Evolutionary conservation across 2,329 filamentous ascomycete genomes (phyloP), one percentile per base, ranked within the genome.

Genomic region (Monosporascus sp.): DNA sequence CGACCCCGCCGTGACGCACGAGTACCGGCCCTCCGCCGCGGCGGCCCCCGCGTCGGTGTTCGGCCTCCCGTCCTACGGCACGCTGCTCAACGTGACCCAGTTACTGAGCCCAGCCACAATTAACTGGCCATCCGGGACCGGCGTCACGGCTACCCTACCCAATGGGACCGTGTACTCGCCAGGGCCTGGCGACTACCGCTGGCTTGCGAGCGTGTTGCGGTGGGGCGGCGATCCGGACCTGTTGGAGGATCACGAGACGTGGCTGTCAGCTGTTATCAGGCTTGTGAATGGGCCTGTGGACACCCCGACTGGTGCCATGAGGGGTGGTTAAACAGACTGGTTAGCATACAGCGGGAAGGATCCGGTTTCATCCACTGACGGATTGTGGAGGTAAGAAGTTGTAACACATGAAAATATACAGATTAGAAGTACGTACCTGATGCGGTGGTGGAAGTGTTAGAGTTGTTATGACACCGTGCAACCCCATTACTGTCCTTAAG

Each of bases 111-210:
- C 56, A 7, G 48, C 51, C 2, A 57, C 55, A 14, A 52, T 55
- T 31, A 52, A 57, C 31, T 59, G 54, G 53, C 52, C 56, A 3
- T 52, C 22, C 3, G 56, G 59, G 22, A 55, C 37, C 1, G 59
- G 59, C 11, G 36, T 59, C 14, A 55, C 50, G 5, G 54, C 53
- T 7, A 54, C 49, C 11, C 51, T 52, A 4, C 48, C 48, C 5
- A 48, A 57, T 7, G 55, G 53, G 8, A 57, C 52, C 6, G 46
- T 51, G 47, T 53, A 53, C 14, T 50, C 51, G 19, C 55, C 55
- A 3, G 56, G 51, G 2, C 50, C 52, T 9, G 58, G 60, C 4
- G 60, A 62, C 34, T 62, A 59, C 22, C 55, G 58, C 11, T 56
- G 53, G 50, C 47, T 59, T 8, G 40, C 54, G 47, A 53, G 53